Conservation (phyloP, 129 eudicot species). For the Dittrichia graveolens region DNA sequence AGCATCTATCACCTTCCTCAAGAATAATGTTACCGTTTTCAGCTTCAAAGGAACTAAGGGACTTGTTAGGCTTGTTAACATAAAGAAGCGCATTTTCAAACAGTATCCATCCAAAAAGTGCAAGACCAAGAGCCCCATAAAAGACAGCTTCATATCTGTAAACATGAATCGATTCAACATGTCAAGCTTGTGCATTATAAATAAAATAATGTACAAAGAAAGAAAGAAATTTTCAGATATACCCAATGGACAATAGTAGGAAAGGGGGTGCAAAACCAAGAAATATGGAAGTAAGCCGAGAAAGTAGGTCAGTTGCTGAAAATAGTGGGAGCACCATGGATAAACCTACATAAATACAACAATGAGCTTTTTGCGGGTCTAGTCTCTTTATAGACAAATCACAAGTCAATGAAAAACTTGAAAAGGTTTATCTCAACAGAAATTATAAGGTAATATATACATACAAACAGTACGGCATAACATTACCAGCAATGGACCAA, state of each 20-base stretch:
- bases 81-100: constrained; percentile 72
- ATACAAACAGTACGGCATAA: too few species aligned
- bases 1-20: constrained; percentile 55
- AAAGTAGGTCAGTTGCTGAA: constrained; percentile 76
- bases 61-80: constrained; percentile 44
- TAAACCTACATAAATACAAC: constrained; percentile 46
- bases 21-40: constrained; percentile 49
- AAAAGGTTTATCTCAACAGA: too few species aligned
- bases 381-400: not conserved
- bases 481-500: constrained; percentile 88
- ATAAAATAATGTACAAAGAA: not conserved
- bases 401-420: too few species aligned
- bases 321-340: constrained; percentile 87
- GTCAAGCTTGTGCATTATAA: not conserved
- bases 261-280: constrained; percentile 99
- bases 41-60: constrained; percentile 39
- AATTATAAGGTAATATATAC: too few species aligned
- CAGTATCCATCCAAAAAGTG: constrained; percentile 89
- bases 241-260: constrained; percentile 91
- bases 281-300: constrained; percentile 80
- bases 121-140: constrained; percentile 87
- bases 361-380: constrained; percentile 2
- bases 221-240: constrained; percentile 20
- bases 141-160: constrained; percentile 94
- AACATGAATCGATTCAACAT: not conserved